phyloP scores from a whole-genome alignment of 1,284 basidiomycete genomes.

The Sporisorium scitamineum region DNA sequence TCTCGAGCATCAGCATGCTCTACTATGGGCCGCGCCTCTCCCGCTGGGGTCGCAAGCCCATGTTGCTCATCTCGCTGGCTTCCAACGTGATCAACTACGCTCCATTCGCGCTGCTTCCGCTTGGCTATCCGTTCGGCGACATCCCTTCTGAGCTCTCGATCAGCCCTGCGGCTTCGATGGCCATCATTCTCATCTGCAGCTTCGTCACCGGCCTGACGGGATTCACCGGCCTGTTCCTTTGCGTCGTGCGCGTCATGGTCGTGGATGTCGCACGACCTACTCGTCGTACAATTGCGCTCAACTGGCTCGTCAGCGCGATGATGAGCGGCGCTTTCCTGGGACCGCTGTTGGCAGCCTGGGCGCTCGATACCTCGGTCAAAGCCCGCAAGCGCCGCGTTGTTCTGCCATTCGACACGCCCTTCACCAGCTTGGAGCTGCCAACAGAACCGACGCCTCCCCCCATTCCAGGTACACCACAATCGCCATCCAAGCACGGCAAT shows the following conservation, averaged over 20 bases:
- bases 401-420: neutral
- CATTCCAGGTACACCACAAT: slow-evolving; percentile 27
- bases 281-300: slow-evolving; percentile 34
- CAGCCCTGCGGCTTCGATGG: slow-evolving; percentile 33
- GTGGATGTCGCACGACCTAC: slow-evolving; percentile 44
- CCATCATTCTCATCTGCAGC: slow-evolving; percentile 35
- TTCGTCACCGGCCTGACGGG: slow-evolving; percentile 42
- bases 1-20: slow-evolving; percentile 49
- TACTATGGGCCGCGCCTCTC: slow-evolving; percentile 47
- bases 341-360: slow-evolving; percentile 45
- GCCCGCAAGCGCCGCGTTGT: slow-evolving; percentile 7
- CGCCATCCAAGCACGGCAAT: slow-evolving; percentile 41
- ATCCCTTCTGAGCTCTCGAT: slow-evolving; percentile 31
- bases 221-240: slow-evolving; percentile 36
- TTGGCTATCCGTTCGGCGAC: slow-evolving; percentile 44
- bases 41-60: slow-evolving; percentile 44
- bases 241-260: slow-evolving; percentile 43
- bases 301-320: slow-evolving; percentile 46
- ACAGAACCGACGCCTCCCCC: slow-evolving; percentile 29
- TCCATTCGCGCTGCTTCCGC: slow-evolving; percentile 39
- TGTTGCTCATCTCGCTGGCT: slow-evolving; percentile 40
- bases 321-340: slow-evolving; percentile 46
- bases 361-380: slow-evolving; percentile 30
- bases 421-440: slow-evolving; percentile 21
- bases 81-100: slow-evolving; percentile 47